Evolutionary conservation across 768 basidiomycete genomes (phyloP).

Genomic region (Psilocybe subaeruginosa): DNA sequence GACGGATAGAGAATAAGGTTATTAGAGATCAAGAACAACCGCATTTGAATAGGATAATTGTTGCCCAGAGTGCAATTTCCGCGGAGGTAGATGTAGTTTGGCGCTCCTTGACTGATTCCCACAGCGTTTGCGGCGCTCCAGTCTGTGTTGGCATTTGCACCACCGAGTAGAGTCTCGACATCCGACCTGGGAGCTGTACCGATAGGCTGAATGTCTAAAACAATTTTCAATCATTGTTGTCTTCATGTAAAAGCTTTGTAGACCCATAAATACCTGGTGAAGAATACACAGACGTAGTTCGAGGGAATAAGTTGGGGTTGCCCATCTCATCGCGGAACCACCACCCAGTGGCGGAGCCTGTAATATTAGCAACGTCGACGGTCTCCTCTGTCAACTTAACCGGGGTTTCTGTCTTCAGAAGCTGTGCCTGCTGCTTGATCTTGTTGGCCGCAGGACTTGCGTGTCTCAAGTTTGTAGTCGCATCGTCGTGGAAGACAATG

Average conservation of each 20-base stretch:
- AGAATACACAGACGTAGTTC: not conserved
- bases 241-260: too few relatives aligned
- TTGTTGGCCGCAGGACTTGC: not conserved
- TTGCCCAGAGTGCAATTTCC: not conserved
- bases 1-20: not conserved
- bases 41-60: not conserved
- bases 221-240: not conserved
- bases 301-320: not conserved
- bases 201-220: not conserved
- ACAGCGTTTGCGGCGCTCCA: not conserved
- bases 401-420: not conserved
- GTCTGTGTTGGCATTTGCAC: not conserved
- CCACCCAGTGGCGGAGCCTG: not conserved
- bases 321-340: slow-evolving; percentile 2
- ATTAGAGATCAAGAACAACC: not conserved
- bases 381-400: not conserved
- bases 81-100: slow-evolving; percentile 2
- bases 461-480: not conserved
- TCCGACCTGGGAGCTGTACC: not conserved
- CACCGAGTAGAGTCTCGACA: not conserved
- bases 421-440: not conserved
- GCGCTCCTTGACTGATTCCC: not conserved
- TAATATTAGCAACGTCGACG: not conserved
- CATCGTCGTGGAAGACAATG: slow-evolving; percentile 2
- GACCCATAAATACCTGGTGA: not conserved